These are phyloP conservation scores for Komagataea norvegica DNA, from an alignment of 1,139 yeast species.

Conservation along the genomic window DNA sequence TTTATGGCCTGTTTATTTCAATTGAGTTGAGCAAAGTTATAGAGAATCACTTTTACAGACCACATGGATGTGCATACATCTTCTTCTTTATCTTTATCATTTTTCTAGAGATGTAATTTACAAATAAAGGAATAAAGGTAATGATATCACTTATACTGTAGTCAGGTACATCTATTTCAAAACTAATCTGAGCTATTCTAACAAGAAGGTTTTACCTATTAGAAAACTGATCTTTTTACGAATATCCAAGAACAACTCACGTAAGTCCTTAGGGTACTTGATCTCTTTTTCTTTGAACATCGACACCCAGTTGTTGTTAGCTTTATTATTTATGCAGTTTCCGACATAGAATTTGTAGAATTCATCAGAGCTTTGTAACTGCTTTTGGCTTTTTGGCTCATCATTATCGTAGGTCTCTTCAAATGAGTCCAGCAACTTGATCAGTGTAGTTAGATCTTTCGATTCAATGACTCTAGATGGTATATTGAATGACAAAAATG, in stretches of 20 bases:
- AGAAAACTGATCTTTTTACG: constrained; percentile 24
- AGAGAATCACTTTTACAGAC: not conserved
- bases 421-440: constrained; percentile 46
- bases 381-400: constrained; percentile 30
- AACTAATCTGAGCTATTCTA: constrained; percentile 2
- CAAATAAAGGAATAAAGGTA: constrained; percentile 2
- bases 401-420: constrained; percentile 27
- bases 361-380: constrained; percentile 18
- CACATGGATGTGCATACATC: not conserved
- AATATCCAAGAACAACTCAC: constrained; percentile 13
- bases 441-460: constrained; percentile 42
- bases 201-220: constrained; percentile 22
- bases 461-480: constrained; percentile 23
- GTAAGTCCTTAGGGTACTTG: constrained; percentile 17
- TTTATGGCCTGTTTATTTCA: constrained; percentile 1
- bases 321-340: constrained; percentile 2
- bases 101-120: constrained; percentile 7
- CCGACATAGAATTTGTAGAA: constrained; percentile 12
- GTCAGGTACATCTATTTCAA: not conserved
- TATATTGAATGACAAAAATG: constrained; percentile 33
- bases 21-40: constrained; percentile 7
- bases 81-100: constrained; percentile 2
- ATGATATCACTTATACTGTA: not conserved
- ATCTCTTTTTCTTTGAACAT: constrained; percentile 17
- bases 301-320: constrained; percentile 18